These are phyloP conservation scores for Mycena venus DNA, from an alignment of 768 basidiomycete genomes.

Conservation along the genomic window DNA sequence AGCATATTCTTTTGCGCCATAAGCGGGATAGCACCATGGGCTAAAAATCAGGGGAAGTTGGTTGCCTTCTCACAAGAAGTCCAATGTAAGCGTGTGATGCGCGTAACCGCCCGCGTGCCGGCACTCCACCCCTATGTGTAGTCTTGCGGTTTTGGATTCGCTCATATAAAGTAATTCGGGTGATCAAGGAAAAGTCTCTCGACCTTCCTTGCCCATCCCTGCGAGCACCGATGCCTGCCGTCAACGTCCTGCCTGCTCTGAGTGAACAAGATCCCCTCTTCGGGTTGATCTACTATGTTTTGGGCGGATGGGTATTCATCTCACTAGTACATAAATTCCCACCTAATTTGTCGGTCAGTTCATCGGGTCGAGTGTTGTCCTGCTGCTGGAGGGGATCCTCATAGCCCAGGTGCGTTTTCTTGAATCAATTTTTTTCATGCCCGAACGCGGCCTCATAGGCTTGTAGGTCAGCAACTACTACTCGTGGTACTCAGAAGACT, in stretches of 20 bases:
- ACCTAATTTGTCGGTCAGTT: neutral
- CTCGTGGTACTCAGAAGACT: neutral
- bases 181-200: too few species aligned
- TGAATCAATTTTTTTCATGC: neutral
- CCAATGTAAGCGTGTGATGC: neutral
- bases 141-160: too few species aligned
- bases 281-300: slow-evolving; percentile 13
- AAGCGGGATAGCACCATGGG: too few species aligned
- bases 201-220: neutral
- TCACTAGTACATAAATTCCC: neutral
- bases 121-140: neutral
- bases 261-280: slow-evolving; percentile 1
- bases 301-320: slow-evolving; percentile 17
- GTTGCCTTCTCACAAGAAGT: too few species aligned
- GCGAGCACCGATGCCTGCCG: neutral
- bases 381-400: neutral
- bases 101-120: too few species aligned
- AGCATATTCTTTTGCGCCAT: too few species aligned
- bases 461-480: neutral
- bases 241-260: slow-evolving; percentile 7
- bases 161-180: too few species aligned
- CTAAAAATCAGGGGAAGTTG: too few species aligned
- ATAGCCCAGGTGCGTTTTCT: neutral
- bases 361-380: slow-evolving; percentile 3
- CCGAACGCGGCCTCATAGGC: neutral